phyloP scores from a whole-genome alignment of 2,329 filamentous ascomycete genomes.

The Cytospora schulzeri region DNA sequence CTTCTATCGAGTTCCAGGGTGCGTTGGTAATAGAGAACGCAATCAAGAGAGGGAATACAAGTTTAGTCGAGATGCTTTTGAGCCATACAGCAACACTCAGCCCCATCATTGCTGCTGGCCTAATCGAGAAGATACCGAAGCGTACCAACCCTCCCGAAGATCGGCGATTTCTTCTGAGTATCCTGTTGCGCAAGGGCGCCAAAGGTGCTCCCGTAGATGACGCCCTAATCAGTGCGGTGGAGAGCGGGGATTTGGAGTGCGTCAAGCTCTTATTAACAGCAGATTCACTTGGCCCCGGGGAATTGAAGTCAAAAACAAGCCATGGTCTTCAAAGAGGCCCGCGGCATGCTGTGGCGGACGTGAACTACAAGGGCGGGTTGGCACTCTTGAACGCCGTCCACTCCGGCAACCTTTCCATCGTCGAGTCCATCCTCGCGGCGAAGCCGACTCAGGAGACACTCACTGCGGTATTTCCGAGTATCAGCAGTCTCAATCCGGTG shows the following conservation, averaged over 20 bases:
- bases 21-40: slow-evolving; percentile 52
- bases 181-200: slow-evolving; percentile 55
- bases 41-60: slow-evolving; percentile 48
- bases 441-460: slow-evolving; percentile 52
- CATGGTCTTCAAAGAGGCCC: slow-evolving; percentile 35
- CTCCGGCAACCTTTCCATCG: slow-evolving; percentile 47
- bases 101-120: slow-evolving; percentile 51
- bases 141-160: slow-evolving; percentile 47
- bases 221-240: slow-evolving; percentile 52
- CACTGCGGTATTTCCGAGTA: slow-evolving; percentile 51
- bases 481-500: slow-evolving; percentile 44
- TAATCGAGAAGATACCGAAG: slow-evolving; percentile 52
- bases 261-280: slow-evolving; percentile 53
- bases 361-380: slow-evolving; percentile 53
- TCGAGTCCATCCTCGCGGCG: slow-evolving; percentile 48
- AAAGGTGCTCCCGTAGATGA: slow-evolving; percentile 50
- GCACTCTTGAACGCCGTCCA: slow-evolving; percentile 54
- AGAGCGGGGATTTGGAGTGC: slow-evolving; percentile 50
- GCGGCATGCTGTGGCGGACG: slow-evolving; percentile 53
- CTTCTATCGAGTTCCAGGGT: slow-evolving; percentile 57
- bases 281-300: slow-evolving; percentile 43
- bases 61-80: slow-evolving; percentile 51
- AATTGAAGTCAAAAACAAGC: slow-evolving; percentile 31
- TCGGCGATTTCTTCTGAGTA: slow-evolving; percentile 46
- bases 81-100: slow-evolving; percentile 46